Base-by-base conservation (phyloP, 345 rosid species). In the Passiflora organensis region DNA sequence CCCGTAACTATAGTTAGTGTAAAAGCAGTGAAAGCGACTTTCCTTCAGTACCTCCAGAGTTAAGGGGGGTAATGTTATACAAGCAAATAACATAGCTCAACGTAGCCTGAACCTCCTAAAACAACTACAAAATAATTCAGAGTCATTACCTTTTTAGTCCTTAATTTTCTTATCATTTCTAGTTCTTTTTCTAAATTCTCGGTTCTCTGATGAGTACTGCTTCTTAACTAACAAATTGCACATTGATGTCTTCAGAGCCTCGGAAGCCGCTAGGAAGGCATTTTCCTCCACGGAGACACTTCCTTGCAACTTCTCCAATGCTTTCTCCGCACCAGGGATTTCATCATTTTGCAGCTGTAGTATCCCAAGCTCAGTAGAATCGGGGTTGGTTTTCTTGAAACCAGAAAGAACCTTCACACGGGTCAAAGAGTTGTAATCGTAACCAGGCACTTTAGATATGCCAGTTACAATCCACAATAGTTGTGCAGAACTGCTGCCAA, bases 151-250 rank as follows among this genome's bases (percentile, higher is more conserved):
- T 8, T 24, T 25, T 81, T 67, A 83, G 18, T 64, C 65, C 52
- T 80, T 41, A 28, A 39, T 54, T 70, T 86, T 93, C 74, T 64
- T 81, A 57, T 93, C 96, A 59, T 93, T 93, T 72, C 96, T 79
- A 28, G 78, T 80, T 73, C 84, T 86, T 80, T 86, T 93, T 74
- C 94, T 75, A 48, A 80, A 84, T 63, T 93, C 99, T 55, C 94
- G 72, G 21, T 70, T 84, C 62, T 82, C 94, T 0, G 59, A 58
- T 10, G 94, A 57, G 66, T 93, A 93, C 62, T 86, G 94, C 79
- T 89, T 93, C 85, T 93, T 93, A 77, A 64, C 80, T 70, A 93
- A 63, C 76, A 84, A 65, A 59, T 78, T 84, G 53, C 79, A 77
- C 91, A 84, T 81, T 28, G 99, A 82, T 55, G 72, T 53, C 73